A percentile compares a stretch with the other conserved stretches of the same genome.
phyloP scores from a whole-genome alignment of 2,329 filamentous ascomycete genomes.

The Pleoardoris graminearum region DNA sequence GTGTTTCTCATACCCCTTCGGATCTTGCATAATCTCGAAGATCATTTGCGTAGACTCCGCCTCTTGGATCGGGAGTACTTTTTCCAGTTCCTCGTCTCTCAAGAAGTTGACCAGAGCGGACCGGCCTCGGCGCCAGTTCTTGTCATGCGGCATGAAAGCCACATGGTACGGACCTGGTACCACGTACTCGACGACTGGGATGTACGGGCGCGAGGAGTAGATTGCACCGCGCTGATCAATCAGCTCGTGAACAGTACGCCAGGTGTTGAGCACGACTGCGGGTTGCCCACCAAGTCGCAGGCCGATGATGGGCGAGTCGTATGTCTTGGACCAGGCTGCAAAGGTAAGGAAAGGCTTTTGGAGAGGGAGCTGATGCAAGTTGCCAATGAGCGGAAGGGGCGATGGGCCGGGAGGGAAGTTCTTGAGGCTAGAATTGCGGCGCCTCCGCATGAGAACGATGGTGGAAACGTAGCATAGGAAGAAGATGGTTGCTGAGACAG shows the following conservation, averaged over 20 bases:
- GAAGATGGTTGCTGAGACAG: not conserved
- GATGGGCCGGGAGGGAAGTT: constrained; percentile 14
- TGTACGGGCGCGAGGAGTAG: constrained; percentile 53
- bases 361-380: constrained; percentile 16
- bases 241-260: constrained; percentile 55
- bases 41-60: constrained; percentile 18
- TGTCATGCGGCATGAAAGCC: constrained; percentile 26
- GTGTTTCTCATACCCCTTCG: constrained; percentile 6
- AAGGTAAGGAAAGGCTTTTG: constrained; percentile 10
- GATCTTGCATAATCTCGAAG: constrained; percentile 9
- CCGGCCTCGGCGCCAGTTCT: constrained; percentile 11
- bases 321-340: constrained; percentile 2
- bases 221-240: constrained; percentile 56
- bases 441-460: not conserved
- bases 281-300: constrained; percentile 25
- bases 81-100: constrained; percentile 1
- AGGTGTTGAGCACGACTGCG: constrained; percentile 54
- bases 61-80: constrained; percentile 15
- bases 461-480: not conserved
- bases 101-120: constrained; percentile 9
- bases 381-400: constrained; percentile 17
- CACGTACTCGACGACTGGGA: constrained; percentile 17
- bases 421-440: not conserved
- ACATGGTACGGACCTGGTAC: not conserved
- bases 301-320: constrained; percentile 10